phyloP scores from a whole-genome alignment of 306 rosid species.

The Sicyos baderoa region DNA sequence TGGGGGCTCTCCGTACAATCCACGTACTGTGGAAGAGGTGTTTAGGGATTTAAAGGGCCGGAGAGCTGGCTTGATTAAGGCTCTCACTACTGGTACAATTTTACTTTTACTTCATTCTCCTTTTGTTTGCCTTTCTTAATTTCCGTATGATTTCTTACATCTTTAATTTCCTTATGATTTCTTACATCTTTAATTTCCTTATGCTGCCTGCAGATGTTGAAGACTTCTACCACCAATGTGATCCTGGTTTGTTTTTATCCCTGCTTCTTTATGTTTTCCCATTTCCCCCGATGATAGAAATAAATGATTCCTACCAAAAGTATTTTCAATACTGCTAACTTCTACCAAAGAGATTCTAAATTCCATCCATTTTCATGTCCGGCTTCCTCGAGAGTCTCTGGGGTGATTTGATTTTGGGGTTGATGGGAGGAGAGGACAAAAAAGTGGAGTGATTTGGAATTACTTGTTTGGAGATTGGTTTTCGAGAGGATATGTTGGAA shows the following conservation, averaged over 20 bases:
- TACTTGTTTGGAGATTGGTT: no score
- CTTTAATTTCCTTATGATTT: no score
- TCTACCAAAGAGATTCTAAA: background rate
- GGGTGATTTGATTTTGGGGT: no score
- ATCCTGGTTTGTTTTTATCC: constrained; percentile 15
- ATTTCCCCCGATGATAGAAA: background rate
- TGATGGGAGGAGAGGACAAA: no score
- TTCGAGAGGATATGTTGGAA: no score
- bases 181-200: no score
- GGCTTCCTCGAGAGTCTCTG: no score
- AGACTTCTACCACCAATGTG: constrained; percentile 30
- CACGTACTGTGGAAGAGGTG: constrained; percentile 46
- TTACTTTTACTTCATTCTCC: no score
- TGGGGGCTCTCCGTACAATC: constrained; percentile 27
- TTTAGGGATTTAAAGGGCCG: constrained; percentile 42
- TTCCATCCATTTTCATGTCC: background rate
- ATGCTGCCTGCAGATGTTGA: constrained; percentile 32
- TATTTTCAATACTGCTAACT: background rate
- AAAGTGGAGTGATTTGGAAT: no score
- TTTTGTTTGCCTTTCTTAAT: no score
- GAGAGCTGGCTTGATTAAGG: constrained; percentile 36
- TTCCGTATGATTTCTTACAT: no score
- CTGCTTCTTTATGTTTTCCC: background rate
- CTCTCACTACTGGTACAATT: constrained; percentile 39
- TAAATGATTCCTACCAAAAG: background rate